Base-by-base conservation (phyloP, 73 alveolate species). In the Strombidium stylifer region DNA sequence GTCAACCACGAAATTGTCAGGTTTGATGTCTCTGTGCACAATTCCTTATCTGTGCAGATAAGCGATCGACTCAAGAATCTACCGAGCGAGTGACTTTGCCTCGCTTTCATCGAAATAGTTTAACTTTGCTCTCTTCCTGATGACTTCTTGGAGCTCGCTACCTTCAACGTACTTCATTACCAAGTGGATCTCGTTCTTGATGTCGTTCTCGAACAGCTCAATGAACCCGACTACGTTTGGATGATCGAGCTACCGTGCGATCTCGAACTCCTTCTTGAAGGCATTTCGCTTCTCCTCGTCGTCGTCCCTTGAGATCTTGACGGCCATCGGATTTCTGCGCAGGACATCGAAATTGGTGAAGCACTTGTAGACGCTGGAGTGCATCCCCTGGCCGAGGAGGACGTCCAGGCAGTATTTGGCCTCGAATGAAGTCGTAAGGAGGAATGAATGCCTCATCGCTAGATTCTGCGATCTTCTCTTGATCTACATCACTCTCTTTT, bases 1-100 rank as follows among this genome's bases (percentile, higher is more conserved):
- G 14, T 81, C 72, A 10, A 84, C 78, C 26, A 77, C 49, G 48
- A 84, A 72, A 31, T 84, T 84, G 37, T 65, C 69, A 11, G 86
- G 84, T 37, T 84, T 84, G 41, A 84, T 65, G 57, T 84, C 94
- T 32, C 94, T 64, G 47, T 84, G 94, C 65, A 75, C 58, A 44
- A 84, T 70, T 25, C 82, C 78, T 19, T 84, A 49, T 62, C 48
- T 14, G 49, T 84, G 94, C 48, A 84, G 72, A 46, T 62, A 77
- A 37, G 76, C 81, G 37, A 84, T 66, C 3, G 86, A 85, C 28
- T 44, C 50, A 47, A 75, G 58, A 44, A 84, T 50, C 75, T 75
- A 64, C 36, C 52, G 56, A 27, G 77, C 56, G 62, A 76, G 53
- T 26, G 39, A 40, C 50, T 71, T 54, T 3, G 89, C 94, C 50